phyloP scores from a whole-genome alignment of 163 green algal species.

The Chlorella variabilis region DNA sequence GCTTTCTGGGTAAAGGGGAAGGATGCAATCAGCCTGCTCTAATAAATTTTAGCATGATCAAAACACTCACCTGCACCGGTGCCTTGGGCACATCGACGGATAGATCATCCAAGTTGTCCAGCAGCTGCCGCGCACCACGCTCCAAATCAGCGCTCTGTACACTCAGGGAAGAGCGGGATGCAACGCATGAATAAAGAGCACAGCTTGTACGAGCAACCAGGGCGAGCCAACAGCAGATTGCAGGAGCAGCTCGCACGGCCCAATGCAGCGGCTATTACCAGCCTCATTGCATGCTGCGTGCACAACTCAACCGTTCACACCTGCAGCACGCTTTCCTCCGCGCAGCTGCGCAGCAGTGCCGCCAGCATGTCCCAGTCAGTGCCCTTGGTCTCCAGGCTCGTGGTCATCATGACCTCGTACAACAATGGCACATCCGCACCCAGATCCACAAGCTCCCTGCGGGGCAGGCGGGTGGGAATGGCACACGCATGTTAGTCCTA shows the following conservation, averaged over 20 bases:
- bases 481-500: too few relatives aligned
- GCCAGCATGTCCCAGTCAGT: conserved; percentile 45
- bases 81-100: conserved; percentile 61
- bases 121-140: conserved; percentile 34
- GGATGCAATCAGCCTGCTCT: too few relatives aligned
- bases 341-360: conserved; percentile 22
- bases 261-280: too few relatives aligned
- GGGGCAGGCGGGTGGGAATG: not conserved
- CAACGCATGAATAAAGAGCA: too few relatives aligned
- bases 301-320: too few relatives aligned
- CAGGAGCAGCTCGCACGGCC: too few relatives aligned
- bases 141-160: conserved; percentile 12
- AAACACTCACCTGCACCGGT: conserved; percentile 41
- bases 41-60: not conserved
- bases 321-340: conserved; percentile 10
- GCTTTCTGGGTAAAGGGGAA: too few relatives aligned
- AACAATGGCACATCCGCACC: conserved; percentile 28
- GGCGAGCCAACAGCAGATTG: too few relatives aligned
- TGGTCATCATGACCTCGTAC: conserved; percentile 48
- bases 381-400: conserved; percentile 51
- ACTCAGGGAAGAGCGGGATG: not conserved
- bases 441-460: conserved; percentile 38
- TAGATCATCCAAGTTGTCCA: conserved; percentile 61
- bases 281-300: too few relatives aligned
- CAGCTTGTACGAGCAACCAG: too few relatives aligned